Base-by-base conservation (phyloP, 257 asterid genomes). In the Craterostigma plantagineum region DNA sequence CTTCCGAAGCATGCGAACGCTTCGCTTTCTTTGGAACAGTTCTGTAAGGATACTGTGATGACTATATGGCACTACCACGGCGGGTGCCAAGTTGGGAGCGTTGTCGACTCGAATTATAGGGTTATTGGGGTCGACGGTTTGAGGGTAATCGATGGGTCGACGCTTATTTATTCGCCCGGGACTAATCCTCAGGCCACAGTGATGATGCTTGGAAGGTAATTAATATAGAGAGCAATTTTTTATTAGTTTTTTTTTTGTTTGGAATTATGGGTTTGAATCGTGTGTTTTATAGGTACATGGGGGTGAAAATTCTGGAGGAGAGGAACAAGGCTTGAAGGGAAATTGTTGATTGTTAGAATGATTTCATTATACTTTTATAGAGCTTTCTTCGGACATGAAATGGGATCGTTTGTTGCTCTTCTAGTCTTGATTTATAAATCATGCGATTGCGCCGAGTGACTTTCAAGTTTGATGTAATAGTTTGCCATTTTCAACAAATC, bases 51-150 rank as follows among this genome's bases (percentile, higher is more conserved):
- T 50, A 85, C 86, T 0, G 94, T 85, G 38, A 72, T 75, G 91
- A 85, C 94, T 3, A 85, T 85, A 13, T 85, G 96, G 94, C 96
- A 85, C 36, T 85, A 81, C 18, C 96, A 85, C 34, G 96, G 96
- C 3, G 94, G 96, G 0, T 77, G 96, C 23, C 85, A 68, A 4
- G 73, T 80, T 10, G 70, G 90, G 13, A 56, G 49, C 13, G 94
- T 85, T 1, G 86, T 81, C 11, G 81, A 77, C 49, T 37, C 45
- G 3, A 69, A 85, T 33, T 72, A 72, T 34, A 62, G 48, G 61
- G 91, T 85, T 15, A 8, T 55, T 9, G 96, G 96, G 0, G 63
- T 77, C 7, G 77, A 70, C 18, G 61, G 52, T 11, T 48, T 85
- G 30, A 45, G 96, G 9, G 86, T 85, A 5, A 45, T 85, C 9